These are phyloP conservation scores for Talaromyces nanjingensis DNA, from an alignment of 495 filamentous ascomycete species.

Conservation along the genomic window DNA sequence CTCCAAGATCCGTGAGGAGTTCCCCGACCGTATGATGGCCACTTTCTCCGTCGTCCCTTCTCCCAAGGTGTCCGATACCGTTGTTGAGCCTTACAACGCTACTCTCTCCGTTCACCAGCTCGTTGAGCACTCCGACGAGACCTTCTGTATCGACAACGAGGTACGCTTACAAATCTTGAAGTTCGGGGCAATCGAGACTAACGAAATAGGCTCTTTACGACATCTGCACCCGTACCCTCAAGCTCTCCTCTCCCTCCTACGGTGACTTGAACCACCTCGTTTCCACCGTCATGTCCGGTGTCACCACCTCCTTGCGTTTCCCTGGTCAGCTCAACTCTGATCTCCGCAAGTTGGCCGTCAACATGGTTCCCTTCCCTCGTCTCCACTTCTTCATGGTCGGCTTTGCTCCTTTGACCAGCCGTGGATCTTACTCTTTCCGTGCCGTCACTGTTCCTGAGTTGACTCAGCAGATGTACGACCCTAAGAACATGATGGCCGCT, in stretches of 20 bases:
- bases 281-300: conserved; percentile 99
- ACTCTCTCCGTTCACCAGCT: conserved; percentile 99
- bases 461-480: conserved; percentile 99
- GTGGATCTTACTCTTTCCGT: conserved; percentile 91
- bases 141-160: conserved; percentile 99
- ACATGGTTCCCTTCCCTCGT: conserved; percentile 99
- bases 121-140: conserved; percentile 99
- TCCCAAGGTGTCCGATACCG: conserved; percentile 99
- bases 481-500: conserved; percentile 99
- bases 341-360: conserved; percentile 98
- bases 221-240: conserved; percentile 99
- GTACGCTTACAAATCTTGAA: conserved; percentile 27
- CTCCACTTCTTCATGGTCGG: conserved; percentile 99
- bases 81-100: conserved; percentile 99
- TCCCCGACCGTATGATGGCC: conserved; percentile 99
- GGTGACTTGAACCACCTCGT: conserved; percentile 99
- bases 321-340: conserved; percentile 99
- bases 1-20: conserved; percentile 99
- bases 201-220: conserved; percentile 80
- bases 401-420: conserved; percentile 97
- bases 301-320: conserved; percentile 98
- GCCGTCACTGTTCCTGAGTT: conserved; percentile 96
- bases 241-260: conserved; percentile 97
- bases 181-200: conserved; percentile 10
- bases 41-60: conserved; percentile 99